A percentile compares a stretch with the other conserved stretches of the same genome.
These are phyloP conservation scores for Candida taoyuanica DNA, from an alignment of 805 yeast genomes.

Conservation along the genomic window DNA sequence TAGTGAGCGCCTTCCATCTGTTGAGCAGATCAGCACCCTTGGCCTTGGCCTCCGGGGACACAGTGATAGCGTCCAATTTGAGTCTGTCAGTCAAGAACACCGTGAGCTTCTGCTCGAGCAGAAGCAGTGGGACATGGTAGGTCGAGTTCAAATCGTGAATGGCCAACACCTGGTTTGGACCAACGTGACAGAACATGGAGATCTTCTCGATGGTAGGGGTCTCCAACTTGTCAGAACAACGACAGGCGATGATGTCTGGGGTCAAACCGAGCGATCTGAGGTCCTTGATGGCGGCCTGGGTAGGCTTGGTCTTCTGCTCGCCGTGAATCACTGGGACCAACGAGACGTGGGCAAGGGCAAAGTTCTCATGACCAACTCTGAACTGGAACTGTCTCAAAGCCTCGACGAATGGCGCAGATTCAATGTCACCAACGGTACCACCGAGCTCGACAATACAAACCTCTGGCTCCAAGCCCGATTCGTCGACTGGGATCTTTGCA, in stretches of 20 bases:
- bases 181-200: constrained; percentile 99
- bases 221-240: constrained; percentile 84
- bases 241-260: constrained; percentile 97
- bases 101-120: constrained; percentile 82
- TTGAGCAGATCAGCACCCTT: constrained; percentile 66
- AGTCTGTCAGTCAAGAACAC: constrained; percentile 67
- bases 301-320: constrained; percentile 98
- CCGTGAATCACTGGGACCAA: constrained; percentile 97
- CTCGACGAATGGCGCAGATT: constrained; percentile 97
- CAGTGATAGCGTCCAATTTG: constrained; percentile 43
- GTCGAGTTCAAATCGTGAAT: constrained; percentile 96
- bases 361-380: constrained; percentile 90
- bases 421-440: constrained; percentile 99
- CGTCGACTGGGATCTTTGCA: constrained; percentile 86
- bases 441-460: constrained; percentile 97
- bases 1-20: constrained; percentile 79
- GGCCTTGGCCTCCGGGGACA: constrained; percentile 46
- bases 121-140: constrained; percentile 91
- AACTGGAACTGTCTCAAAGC: constrained; percentile 98
- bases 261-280: constrained; percentile 90
- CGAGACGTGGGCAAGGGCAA: constrained; percentile 94
- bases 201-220: constrained; percentile 87
- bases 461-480: constrained; percentile 83
- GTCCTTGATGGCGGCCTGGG: constrained; percentile 98
- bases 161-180: constrained; percentile 95